Base-by-base conservation (phyloP, 495 filamentous ascomycete species). In the Jackrogersella multiformis region DNA sequence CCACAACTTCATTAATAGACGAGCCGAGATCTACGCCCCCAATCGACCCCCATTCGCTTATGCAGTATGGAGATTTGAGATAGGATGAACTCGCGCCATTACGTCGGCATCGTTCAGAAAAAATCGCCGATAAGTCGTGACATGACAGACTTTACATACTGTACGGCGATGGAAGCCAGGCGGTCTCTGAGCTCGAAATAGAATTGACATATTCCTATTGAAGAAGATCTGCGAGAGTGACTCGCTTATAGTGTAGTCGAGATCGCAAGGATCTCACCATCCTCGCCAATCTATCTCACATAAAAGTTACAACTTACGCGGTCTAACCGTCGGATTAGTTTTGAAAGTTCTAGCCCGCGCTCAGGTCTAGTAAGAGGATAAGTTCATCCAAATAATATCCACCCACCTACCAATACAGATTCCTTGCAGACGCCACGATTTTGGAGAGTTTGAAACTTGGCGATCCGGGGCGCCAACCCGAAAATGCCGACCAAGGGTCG, bases 271-370 rank as follows among this genome's bases (percentile, higher is more conserved):
- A 70, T 66, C 56, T 58, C 57, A 21, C 66, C 32, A 60, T 35
- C 34, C 61, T 70, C 67, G 67, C 61, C 53, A 66, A 70, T 70
- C 67, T 70, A 62, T 62, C 61, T 52, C 61, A 58, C 41, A 70
- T 49, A 41, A 52, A 53, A 38, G 9, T 49, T 28, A 26, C 28
- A 21, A 58, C 52, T 13, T 32, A 24, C 34, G 38, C 56, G 30
- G 42, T 9, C 23, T 39, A 24, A 52, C 52, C 26, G 38, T 34
- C 15, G 42, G 53, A 46, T 49, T 32, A 30, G 51, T 41, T 30
- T 39, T 34, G 24, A 52, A 39, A n/a, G 51, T 44, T 60, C 60
- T 45, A 2, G 56, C 24, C 60, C 41, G 16, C 42, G 32, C 24
- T 53, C 24, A 15, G 28, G 48, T 35, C 30, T 32, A 55, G 52